Base-by-base conservation (phyloP, 441 rosid species). In the Gossypium davidsonii region DNA sequence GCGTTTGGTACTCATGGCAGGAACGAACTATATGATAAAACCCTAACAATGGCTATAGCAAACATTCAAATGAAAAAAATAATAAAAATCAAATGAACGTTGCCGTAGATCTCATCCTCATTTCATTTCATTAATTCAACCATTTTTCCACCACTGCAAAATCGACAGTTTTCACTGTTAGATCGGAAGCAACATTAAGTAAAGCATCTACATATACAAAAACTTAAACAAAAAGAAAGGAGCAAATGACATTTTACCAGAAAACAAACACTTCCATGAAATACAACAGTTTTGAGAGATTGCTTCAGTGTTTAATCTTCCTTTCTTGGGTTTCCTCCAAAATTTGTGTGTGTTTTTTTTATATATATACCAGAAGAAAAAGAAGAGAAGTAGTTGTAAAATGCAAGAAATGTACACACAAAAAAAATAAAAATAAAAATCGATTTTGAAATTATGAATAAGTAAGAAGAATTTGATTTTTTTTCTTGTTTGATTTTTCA, bases 1-100 rank as follows among this genome's bases (percentile, higher is more conserved):
- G 75, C 99, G 98, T 80, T 93, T 96, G 78, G 99, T 93, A 82
- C 89, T 87, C 99, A 96, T 96, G 84, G 82, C 69, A 71, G 80
- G 75, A 75, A 77, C 72, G 77, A 62, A 69, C 79, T 72, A 48
- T 74, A 60, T 39, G 42, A 63, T 20, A 61, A 79, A 83, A 77
- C 80, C 84, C 84, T 77, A 83, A 34, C 64, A 28, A 69, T 37
- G 67, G 53, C 70, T 63, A 73, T 48, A 76, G 73, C 73, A 62
- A 79, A 73, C 81, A 81, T 78, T 78, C 86, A 83, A 59, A 58
- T 58, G 34, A 58, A 23, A 23, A 34, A 14, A 14, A 48, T 1
- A 48, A 48, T 2, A 58, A 25, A 63, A 37, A 63, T 17, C 79
- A 20, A 53, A 70, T 56, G 37, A 52, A 61, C 51, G 39, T 11